Evolutionary conservation across 345 rosid species (phyloP).

Genomic region (Rhodamnia argentea): DNA sequence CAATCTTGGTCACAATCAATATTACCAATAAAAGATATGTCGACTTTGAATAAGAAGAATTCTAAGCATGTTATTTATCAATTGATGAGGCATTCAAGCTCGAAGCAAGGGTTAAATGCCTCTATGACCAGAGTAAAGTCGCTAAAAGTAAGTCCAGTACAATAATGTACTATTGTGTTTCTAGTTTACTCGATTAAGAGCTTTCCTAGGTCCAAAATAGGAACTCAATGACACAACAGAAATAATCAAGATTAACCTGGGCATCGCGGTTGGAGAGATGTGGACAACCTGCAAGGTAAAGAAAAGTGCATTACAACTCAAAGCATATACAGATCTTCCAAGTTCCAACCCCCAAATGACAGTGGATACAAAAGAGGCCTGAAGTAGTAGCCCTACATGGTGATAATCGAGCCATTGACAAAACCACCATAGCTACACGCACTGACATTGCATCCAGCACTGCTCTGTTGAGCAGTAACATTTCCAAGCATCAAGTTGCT

Average conservation of each 20-base stretch:
- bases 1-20: neutral
- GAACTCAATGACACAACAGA: neutral
- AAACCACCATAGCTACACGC: slow-evolving; percentile 74
- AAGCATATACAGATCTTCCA: neutral
- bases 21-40: neutral
- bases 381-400: slow-evolving; percentile 32
- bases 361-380: neutral
- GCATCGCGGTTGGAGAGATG: slow-evolving; percentile 79
- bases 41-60: neutral
- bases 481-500: slow-evolving; percentile 89
- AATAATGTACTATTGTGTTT: neutral
- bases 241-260: slow-evolving; percentile 43
- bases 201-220: neutral
- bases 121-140: neutral
- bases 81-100: neutral
- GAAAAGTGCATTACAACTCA: neutral
- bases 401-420: slow-evolving; percentile 62
- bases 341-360: neutral
- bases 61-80: neutral
- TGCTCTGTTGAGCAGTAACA: slow-evolving; percentile 47
- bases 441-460: slow-evolving; percentile 88
- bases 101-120: neutral
- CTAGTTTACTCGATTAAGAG: neutral
- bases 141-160: neutral
- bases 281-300: slow-evolving; percentile 49